Evolutionary conservation across 305 asterid genomes (phyloP).

Genomic region (Fraxinus velutina): DNA sequence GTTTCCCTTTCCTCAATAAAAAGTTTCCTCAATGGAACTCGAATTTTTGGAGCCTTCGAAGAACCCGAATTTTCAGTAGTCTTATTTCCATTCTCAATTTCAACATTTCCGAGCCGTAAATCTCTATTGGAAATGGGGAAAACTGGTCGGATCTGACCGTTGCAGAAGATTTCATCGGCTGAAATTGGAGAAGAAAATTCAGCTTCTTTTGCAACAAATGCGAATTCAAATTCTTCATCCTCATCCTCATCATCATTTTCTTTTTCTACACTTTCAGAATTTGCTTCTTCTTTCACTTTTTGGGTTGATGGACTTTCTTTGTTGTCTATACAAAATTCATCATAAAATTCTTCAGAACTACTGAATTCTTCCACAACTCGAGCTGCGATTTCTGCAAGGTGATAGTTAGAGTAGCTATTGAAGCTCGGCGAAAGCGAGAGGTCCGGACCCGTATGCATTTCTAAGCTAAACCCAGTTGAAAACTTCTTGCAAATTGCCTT

Average conservation of each 20-base stretch:
- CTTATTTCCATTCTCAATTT: background rate
- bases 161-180: slow-evolving; percentile 25
- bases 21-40: slow-evolving; percentile 20
- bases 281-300: background rate
- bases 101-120: background rate
- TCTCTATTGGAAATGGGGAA: slow-evolving; percentile 11
- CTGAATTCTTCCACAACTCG: slow-evolving; percentile 16
- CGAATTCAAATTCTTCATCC: slow-evolving; percentile 17
- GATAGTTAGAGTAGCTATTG: slow-evolving; percentile 12
- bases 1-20: slow-evolving; percentile 14
- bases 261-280: background rate
- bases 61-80: background rate
- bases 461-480: background rate
- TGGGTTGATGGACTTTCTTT: background rate
- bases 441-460: background rate
- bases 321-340: slow-evolving; percentile 28
- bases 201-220: background rate
- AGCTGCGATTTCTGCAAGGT: slow-evolving; percentile 10
- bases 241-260: background rate
- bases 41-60: background rate
- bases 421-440: slow-evolving; percentile 14
- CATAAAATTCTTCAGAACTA: slow-evolving; percentile 26
- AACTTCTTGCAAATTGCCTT: background rate
- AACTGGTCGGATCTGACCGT: slow-evolving; percentile 22
- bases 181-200: slow-evolving; percentile 12